Evolutionary conservation across 495 filamentous ascomycete species (phyloP).

Genomic region (Hypomontagnella submonticulosa): DNA sequence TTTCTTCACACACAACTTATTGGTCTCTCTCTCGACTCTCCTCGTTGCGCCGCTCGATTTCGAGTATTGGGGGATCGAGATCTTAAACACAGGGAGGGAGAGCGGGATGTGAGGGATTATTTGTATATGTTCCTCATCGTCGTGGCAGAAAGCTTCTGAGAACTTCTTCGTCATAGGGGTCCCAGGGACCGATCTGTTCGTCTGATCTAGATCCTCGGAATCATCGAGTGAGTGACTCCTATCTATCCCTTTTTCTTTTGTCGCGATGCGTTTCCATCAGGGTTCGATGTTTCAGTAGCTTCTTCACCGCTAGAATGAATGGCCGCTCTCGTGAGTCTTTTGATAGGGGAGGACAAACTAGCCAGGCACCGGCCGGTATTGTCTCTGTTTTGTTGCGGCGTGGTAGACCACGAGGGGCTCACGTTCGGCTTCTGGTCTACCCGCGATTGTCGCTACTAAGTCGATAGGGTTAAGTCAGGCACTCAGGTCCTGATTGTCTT

Average conservation of each 20-base stretch:
- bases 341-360: neutral
- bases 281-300: conserved; percentile 12
- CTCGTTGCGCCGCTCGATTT: neutral
- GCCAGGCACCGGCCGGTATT: conserved; percentile 5
- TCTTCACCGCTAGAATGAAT: neutral
- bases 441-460: too few species aligned
- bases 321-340: conserved; percentile 1
- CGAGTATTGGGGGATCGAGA: conserved; percentile 14
- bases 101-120: conserved; percentile 2
- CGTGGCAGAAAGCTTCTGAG: conserved; percentile 2
- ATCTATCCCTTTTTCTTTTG: too few species aligned
- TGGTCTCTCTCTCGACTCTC: neutral
- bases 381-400: conserved; percentile 1
- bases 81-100: conserved; percentile 11
- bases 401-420: conserved; percentile 1
- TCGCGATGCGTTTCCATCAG: neutral
- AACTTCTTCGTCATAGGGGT: neutral
- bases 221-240: too few species aligned
- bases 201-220: conserved; percentile 1
- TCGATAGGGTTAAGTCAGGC: too few species aligned
- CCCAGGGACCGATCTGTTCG: neutral
- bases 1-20: conserved; percentile 17
- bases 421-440: conserved; percentile 2
- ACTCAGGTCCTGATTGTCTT: too few species aligned
- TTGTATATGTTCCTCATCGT: conserved; percentile 1